A percentile compares a stretch with the other conserved stretches of the same genome.
These are phyloP conservation scores for Plasmodium yoelii DNA, from an alignment of 169 alveolate species.

Conservation along the genomic window DNA sequence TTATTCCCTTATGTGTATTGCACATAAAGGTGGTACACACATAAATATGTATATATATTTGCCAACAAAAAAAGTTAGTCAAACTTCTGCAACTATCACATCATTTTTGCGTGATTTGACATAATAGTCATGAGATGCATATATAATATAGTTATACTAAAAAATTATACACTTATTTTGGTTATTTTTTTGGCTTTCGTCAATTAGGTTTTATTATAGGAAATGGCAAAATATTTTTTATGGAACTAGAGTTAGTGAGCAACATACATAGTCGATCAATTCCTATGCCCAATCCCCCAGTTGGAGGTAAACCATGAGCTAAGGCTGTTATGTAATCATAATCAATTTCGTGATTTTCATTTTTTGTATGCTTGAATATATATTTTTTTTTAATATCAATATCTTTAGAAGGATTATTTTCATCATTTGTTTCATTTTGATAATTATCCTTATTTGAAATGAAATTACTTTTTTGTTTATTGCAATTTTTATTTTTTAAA, in stretches of 20 bases:
- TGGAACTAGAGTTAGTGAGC: conserved; percentile 87
- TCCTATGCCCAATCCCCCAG: conserved; percentile 99
- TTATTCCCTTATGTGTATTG: too few species aligned
- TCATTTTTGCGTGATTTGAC: too few species aligned
- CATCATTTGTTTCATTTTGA: conserved; percentile 78
- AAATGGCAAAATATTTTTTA: conserved; percentile 63
- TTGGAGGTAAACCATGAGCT: conserved; percentile 99
- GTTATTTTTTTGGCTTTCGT: background rate
- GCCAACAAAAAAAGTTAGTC: too few species aligned
- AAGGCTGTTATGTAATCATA: conserved; percentile 89
- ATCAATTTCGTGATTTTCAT: conserved; percentile 83
- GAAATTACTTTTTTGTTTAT: background rate
- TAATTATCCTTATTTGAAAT: background rate
- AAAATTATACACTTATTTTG: too few species aligned
- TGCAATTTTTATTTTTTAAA: conserved; percentile 14
- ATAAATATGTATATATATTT: too few species aligned
- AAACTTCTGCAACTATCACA: too few species aligned
- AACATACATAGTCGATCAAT: conserved; percentile 98
- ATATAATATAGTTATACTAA: too few species aligned
- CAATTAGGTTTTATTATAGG: conserved; percentile 57
- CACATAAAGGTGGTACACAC: too few species aligned
- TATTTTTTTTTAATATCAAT: conserved; percentile 3
- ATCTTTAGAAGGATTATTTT: conserved; percentile 52
- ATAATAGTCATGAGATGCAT: too few species aligned
- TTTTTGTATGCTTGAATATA: background rate